Base-by-base conservation (phyloP, 78 protist species). In the Emiliania huxleyi region DNA sequence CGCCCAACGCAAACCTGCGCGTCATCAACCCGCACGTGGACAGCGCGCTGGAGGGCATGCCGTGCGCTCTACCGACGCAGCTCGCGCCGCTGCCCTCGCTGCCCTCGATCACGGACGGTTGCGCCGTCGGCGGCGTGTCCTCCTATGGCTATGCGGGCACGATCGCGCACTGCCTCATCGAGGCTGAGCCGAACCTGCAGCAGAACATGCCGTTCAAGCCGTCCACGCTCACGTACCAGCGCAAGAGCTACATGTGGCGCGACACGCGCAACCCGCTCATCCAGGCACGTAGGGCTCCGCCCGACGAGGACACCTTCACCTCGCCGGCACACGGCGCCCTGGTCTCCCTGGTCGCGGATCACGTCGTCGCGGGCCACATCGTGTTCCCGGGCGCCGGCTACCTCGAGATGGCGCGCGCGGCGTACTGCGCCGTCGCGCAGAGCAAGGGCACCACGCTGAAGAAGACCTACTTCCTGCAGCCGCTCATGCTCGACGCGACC, bases 71-170 rank as follows among this genome's bases (percentile, higher is more conserved):
- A 2, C n/a, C n/a, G 11, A 62, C 75, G 37, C 75, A 62, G 33
- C 75, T 26, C 29, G 23, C 75, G 2, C 8, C 75, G n/a, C 37
- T 62, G 11, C 75, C 75, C 5, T 26, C 23, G 33, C 62, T 52
- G 62, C 62, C 62, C 29, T 19, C 15, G 62, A 52, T 52, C 62
- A 15, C 62, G 62, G 62, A 52, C 62, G 62, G 15, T 15, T 52
- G 29, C 23, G 37, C 33, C n/a, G 75, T 21, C 33, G 75, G 75
- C 75, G 42, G 83, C 55, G 83, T 90, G 33, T 22, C 38, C 37
- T 62, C 87, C 22, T 90, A 43, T 29, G 92, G 92, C 37, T 90
- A 42, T 55, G 8, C 55, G 38, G 92, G 92, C 49, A 90, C 92
- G 23, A 90, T 42, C 18, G 48, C 83, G 42, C 42, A 62, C 92